These are phyloP conservation scores for Ramichloridium luteum DNA, from an alignment of 2,329 filamentous ascomycete species.

Conservation along the genomic window DNA sequence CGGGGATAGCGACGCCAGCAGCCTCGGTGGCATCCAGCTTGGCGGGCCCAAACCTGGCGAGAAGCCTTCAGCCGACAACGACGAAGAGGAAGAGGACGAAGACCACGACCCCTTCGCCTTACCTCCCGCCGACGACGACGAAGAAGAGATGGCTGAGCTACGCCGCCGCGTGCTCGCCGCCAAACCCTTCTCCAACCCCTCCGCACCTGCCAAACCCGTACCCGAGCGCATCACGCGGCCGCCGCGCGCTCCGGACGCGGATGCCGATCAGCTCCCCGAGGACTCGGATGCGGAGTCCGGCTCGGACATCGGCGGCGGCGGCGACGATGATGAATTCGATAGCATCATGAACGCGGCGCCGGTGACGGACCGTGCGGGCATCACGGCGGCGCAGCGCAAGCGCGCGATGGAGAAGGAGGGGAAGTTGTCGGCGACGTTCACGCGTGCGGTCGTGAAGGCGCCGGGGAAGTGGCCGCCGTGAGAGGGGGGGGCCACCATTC, in stretches of 20 bases:
- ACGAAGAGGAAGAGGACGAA: conserved; percentile 36
- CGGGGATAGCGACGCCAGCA: conserved; percentile 22
- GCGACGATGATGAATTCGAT: conserved; percentile 71
- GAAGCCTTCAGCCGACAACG: conserved; percentile 28
- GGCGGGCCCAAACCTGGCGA: conserved; percentile 40
- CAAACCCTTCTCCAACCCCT: conserved; percentile 63
- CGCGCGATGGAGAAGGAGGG: conserved; percentile 36
- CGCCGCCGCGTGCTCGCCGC: conserved; percentile 81
- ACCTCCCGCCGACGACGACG: conserved; percentile 65
- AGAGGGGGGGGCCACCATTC: too few relatives aligned
- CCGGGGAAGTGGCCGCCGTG: conserved; percentile 32
- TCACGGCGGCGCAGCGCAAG: conserved; percentile 48
- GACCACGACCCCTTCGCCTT: conserved; percentile 60
- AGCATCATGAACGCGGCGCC: conserved; percentile 86
- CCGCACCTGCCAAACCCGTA: conserved; percentile 34
- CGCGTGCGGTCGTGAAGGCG: conserved; percentile 36
- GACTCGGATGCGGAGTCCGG: conserved; percentile 60
- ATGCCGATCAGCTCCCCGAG: conserved; percentile 19
- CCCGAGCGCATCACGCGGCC: conserved; percentile 49
- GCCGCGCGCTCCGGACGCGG: conserved; percentile 42
- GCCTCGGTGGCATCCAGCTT: conserved; percentile 24
- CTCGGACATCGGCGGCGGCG: conserved; percentile 50
- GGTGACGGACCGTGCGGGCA: conserved; percentile 74
- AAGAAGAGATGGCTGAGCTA: conserved; percentile 87
- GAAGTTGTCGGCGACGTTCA: conserved; percentile 36